These are phyloP conservation scores for Penicillium riverlandense DNA, from an alignment of 495 filamentous ascomycete genomes.

Conservation along the genomic window DNA sequence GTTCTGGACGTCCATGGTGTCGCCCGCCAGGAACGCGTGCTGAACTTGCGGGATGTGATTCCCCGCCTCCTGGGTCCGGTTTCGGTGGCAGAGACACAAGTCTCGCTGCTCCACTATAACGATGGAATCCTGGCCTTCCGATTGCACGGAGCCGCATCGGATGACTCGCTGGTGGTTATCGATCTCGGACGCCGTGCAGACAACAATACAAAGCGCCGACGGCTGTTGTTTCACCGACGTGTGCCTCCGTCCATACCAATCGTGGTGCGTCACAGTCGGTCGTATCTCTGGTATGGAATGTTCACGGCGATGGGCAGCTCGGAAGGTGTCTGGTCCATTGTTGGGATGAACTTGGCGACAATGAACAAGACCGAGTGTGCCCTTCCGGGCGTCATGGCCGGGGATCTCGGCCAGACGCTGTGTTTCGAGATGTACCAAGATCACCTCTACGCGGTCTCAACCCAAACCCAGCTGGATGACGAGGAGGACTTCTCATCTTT, in stretches of 20 bases:
- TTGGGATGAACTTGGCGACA: conserved; percentile 42
- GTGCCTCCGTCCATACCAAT: conserved; percentile 9
- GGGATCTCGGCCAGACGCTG: conserved; percentile 58
- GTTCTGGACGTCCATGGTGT: conserved; percentile 53
- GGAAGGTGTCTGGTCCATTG: conserved; percentile 47
- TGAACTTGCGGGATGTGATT: conserved; percentile 47
- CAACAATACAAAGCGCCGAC: conserved; percentile 15
- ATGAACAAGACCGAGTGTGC: conserved; percentile 7
- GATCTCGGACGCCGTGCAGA: conserved; percentile 29
- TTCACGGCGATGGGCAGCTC: conserved; percentile 8
- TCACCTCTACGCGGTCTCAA: conserved; percentile 69
- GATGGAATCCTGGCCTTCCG: conserved; percentile 54
- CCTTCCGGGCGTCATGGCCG: conserved; percentile 8
- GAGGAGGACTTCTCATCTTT: conserved; percentile 63
- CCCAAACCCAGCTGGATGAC: conserved; percentile 53
- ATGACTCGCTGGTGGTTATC: conserved; percentile 53
- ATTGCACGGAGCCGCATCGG: conserved; percentile 25
- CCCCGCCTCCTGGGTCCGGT: conserved; percentile 19
- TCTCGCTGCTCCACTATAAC: conserved; percentile 55
- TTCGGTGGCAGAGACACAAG: conserved; percentile 31
- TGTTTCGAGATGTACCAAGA: conserved; percentile 65
- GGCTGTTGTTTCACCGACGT: conserved; percentile 28
- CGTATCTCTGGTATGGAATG: conserved; percentile 63
- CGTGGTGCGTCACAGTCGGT: conserved; percentile 60
- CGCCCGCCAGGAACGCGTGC: conserved; percentile 45